A percentile compares a stretch with the other conserved stretches of the same genome.
phyloP scores from a whole-genome alignment of 768 basidiomycete genomes.

The Infundibulicybe gibba region DNA sequence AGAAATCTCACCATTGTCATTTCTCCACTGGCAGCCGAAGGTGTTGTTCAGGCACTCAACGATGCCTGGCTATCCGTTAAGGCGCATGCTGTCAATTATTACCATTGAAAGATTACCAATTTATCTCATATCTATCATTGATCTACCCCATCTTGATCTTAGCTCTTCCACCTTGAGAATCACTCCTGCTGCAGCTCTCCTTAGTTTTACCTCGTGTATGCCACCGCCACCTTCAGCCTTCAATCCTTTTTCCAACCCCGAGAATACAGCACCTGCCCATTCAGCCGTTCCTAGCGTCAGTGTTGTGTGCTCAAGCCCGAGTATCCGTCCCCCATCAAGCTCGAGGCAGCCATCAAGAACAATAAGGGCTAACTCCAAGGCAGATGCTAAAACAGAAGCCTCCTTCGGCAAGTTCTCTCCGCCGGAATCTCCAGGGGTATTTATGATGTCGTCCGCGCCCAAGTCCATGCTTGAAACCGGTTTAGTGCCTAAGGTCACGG shows the following conservation, averaged over 20 bases:
- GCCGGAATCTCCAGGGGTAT: slow-evolving; percentile 20
- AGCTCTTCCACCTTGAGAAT: slow-evolving; percentile 77
- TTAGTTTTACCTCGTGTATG: slow-evolving; percentile 54
- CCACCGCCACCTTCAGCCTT: slow-evolving; percentile 65
- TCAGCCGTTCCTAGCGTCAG: slow-evolving; percentile 71
- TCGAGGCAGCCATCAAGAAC: slow-evolving; percentile 73
- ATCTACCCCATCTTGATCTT: slow-evolving; percentile 61
- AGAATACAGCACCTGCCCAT: slow-evolving; percentile 75
- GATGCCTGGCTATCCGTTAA: slow-evolving; percentile 40
- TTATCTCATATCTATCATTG: slow-evolving; percentile 45
- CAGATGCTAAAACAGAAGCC: slow-evolving; percentile 68
- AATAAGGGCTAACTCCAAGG: slow-evolving; percentile 76
- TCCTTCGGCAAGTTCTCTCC: slow-evolving; percentile 43
- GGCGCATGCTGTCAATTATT: slow-evolving; percentile 32
- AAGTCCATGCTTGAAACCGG: slow-evolving; percentile 45
- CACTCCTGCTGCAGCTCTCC: slow-evolving; percentile 74
- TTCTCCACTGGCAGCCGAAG: slow-evolving; percentile 33
- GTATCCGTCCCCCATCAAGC: slow-evolving; percentile 69
- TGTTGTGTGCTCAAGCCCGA: slow-evolving; percentile 73
- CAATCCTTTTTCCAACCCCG: slow-evolving; percentile 59
- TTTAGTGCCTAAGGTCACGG: slow-evolving; percentile 70
- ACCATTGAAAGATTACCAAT: slow-evolving; percentile 3
- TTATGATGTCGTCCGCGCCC: slow-evolving; percentile 25
- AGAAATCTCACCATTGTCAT: too few relatives aligned
- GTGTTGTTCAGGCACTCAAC: slow-evolving; percentile 39